Evolutionary conservation across 495 filamentous ascomycete genomes (phyloP).

Genomic region (Melanomma pulvis-pyrius): DNA sequence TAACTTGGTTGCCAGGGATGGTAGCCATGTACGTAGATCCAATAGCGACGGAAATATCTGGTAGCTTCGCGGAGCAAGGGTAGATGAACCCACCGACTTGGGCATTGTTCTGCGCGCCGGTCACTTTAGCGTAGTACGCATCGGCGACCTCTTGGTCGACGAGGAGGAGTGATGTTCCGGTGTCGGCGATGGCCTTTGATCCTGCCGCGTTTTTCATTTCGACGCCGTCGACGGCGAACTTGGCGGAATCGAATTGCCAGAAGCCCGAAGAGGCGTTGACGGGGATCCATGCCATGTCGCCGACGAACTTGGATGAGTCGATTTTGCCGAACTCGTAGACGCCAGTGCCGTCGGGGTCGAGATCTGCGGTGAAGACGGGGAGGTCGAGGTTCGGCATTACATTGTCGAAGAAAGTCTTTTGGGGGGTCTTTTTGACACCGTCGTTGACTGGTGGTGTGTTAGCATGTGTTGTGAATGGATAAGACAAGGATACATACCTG

Average conservation of each 20-base stretch:
- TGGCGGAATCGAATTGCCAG: conserved; percentile 70
- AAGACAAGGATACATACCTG: conserved; percentile 24
- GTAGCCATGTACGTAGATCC: conserved; percentile 62
- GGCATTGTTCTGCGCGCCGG: conserved; percentile 54
- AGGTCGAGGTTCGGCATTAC: conserved; percentile 61
- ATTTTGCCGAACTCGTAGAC: conserved; percentile 78
- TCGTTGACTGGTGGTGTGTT: conserved; percentile 59
- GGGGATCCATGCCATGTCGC: conserved; percentile 63
- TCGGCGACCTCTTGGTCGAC: conserved; percentile 43
- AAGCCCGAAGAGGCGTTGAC: conserved; percentile 68
- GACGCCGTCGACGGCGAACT: conserved; percentile 58
- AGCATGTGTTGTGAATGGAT: background rate
- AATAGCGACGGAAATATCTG: conserved; percentile 68
- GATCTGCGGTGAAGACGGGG: conserved; percentile 73
- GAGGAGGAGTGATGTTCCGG: conserved; percentile 49
- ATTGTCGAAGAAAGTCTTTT: conserved; percentile 85
- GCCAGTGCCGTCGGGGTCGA: conserved; percentile 63
- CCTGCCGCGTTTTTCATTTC: conserved; percentile 36
- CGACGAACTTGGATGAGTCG: conserved; percentile 66
- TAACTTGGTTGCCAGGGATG: conserved; percentile 68
- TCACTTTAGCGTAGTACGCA: conserved; percentile 61
- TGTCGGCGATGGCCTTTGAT: conserved; percentile 50
- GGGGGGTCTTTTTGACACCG: conserved; percentile 45
- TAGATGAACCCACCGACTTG: conserved; percentile 65
- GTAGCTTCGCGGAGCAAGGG: conserved; percentile 63